Evolutionary conservation across 2,329 filamentous ascomycete species (phyloP).

Genomic region (Chaetomiaceae sp.): DNA sequence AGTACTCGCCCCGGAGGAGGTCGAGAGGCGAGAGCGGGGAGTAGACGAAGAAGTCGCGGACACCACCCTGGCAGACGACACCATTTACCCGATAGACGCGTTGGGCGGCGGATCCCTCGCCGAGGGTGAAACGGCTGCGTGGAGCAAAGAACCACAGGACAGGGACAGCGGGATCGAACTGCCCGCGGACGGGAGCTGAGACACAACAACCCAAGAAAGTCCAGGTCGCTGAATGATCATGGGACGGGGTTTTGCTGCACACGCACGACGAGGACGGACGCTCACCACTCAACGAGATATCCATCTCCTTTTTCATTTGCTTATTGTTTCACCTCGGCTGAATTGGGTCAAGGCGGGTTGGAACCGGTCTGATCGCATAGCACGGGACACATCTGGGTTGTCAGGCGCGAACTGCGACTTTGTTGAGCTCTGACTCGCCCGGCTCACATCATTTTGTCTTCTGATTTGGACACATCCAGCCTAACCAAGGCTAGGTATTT

Average conservation of each 20-base stretch:
- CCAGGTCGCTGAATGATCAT: background rate
- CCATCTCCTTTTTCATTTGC: background rate
- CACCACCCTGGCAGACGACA: slow-evolving; percentile 1
- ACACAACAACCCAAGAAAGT: background rate
- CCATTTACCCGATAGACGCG: slow-evolving; percentile 9
- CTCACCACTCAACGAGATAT: slow-evolving; percentile 19
- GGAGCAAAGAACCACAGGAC: slow-evolving; percentile 39
- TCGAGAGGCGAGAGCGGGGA: slow-evolving; percentile 24
- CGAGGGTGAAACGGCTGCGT: slow-evolving; percentile 14
- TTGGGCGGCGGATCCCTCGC: background rate
- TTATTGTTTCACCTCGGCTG: slow-evolving; percentile 8
- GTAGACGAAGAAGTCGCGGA: slow-evolving; percentile 29
- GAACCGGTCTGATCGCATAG: slow-evolving; percentile 3
- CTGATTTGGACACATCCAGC: background rate
- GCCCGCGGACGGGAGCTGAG: slow-evolving; percentile 31
- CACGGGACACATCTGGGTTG: background rate
- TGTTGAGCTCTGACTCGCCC: background rate
- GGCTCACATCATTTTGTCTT: background rate
- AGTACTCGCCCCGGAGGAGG: slow-evolving; percentile 61
- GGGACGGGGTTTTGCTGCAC: background rate
- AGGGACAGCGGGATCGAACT: slow-evolving; percentile 49
- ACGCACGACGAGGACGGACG: slow-evolving; percentile 1
- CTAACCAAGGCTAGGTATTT: background rate
- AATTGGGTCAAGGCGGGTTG: slow-evolving; percentile 10
- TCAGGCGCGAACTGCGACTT: background rate